Evolutionary conservation across 495 filamentous ascomycete species (phyloP), one percentile per base, ranked within the genome.

Genomic region (Aspergillus olivimuriae): DNA sequence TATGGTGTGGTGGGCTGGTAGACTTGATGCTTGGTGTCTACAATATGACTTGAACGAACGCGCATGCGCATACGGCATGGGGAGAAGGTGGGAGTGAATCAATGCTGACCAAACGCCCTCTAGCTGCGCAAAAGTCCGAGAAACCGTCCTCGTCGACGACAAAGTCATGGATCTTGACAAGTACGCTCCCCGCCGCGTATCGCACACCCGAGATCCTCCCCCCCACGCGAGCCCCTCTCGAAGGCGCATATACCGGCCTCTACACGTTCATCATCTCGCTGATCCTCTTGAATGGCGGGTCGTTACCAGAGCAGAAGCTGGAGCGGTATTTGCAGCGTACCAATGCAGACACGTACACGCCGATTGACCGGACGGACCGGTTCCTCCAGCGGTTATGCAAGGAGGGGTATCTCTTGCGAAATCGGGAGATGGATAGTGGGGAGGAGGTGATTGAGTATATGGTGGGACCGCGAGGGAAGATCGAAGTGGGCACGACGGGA

Each of bases 401-500:
- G 46, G 87, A 97, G 33, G 86, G 86, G 0, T 98, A 97, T 55
- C 63, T 98, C 1, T 69, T 86, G 19, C 84, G 78, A 44, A 73
- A 80, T n/a, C 73, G 77, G 36, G 84, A 89, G 40, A 68, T 71
- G 56, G 76, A 76, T 24, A 68, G 72, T 1, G 83, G 81, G n/a
- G 85, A 89, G 16, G 87, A 94, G 44, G 61, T 74, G 4, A 74
- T 87, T 8, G 86, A 84, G 39, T 95, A 81, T 68, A 76, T 84
- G 45, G 74, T 94, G 19, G 89, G 89, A 2, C 83, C 87, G 22
- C 73, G 92, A 24, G 92, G 89, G 11, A 95, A 87, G 65, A 69
- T 87, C 10, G 92, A 98, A 58, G 82, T 98, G 23, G 84, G 82
- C 2, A 76, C 78, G 41, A 71, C 76, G 22, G 84, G 81, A 11